These are phyloP conservation scores for Rhodotorula paludigena DNA, from an alignment of 768 basidiomycete genomes.

Conservation along the genomic window DNA sequence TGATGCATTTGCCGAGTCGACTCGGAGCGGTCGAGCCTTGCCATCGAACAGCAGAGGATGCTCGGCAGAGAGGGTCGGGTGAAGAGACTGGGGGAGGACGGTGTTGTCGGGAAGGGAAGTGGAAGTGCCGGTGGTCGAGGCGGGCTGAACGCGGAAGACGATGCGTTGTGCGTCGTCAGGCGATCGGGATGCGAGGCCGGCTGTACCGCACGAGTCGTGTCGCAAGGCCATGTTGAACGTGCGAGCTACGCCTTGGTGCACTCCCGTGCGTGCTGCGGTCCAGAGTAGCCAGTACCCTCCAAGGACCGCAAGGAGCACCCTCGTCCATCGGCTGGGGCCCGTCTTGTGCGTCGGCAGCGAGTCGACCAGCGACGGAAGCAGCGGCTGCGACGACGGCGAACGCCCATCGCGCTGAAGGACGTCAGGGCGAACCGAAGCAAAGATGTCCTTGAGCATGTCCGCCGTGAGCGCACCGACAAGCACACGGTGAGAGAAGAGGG, in stretches of 20 bases:
- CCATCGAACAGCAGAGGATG: constrained; percentile 5
- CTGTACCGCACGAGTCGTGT: not conserved
- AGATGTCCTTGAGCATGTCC: not conserved
- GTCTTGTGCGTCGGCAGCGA: not conserved
- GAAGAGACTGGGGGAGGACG: not conserved
- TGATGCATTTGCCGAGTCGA: not conserved
- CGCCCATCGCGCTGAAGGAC: not conserved
- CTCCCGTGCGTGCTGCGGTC: not conserved
- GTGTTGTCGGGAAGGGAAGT: constrained; percentile 18
- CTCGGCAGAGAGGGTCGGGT: constrained; percentile 5
- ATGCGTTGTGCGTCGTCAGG: constrained; percentile 11
- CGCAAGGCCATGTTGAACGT: not conserved
- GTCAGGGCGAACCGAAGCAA: not conserved
- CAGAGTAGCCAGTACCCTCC: not conserved
- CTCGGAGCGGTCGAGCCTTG: not conserved
- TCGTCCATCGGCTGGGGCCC: not conserved
- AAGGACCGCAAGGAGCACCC: not conserved
- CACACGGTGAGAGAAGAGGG: too few relatives aligned
- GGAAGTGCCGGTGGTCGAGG: too few relatives aligned
- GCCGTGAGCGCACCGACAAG: not conserved
- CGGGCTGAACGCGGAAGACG: constrained; percentile 1
- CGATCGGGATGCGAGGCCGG: not conserved
- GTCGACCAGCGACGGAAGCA: not conserved
- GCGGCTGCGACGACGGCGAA: not conserved
- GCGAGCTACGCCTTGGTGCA: not conserved